A percentile compares a stretch with the other conserved stretches of the same genome.
Evolutionary conservation across 1,284 basidiomycete species (phyloP).

Genomic region (Thecaphora frezii): DNA sequence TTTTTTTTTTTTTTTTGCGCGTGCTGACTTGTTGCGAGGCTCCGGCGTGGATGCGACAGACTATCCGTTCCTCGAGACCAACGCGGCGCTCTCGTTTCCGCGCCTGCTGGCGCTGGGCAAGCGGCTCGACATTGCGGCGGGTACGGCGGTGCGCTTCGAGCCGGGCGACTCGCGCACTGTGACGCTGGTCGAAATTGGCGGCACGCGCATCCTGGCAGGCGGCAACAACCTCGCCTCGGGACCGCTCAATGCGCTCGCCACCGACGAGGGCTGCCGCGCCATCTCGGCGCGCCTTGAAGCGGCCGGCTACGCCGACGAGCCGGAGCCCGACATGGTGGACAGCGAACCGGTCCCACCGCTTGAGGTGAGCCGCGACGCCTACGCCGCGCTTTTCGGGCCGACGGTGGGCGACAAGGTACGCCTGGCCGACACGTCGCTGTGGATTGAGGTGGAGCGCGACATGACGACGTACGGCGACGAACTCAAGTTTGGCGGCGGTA

Average conservation of each 20-base stretch:
- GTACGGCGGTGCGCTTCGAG: constrained; percentile 94
- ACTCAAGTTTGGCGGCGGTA: constrained; percentile 86
- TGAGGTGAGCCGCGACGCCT: constrained; percentile 42
- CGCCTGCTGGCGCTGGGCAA: constrained; percentile 77
- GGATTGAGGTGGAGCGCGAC: constrained; percentile 90
- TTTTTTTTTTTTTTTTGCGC: too few relatives aligned
- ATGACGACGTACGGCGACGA: constrained; percentile 86
- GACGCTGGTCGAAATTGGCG: constrained; percentile 77
- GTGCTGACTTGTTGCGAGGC: too few relatives aligned
- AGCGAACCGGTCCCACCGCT: constrained; percentile 13
- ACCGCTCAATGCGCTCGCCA: constrained; percentile 23
- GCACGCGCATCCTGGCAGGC: constrained; percentile 66
- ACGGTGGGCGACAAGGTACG: constrained; percentile 86
- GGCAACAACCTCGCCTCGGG: constrained; percentile 70
- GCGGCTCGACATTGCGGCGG: constrained; percentile 86
- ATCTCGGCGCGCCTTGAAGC: constrained; percentile 27
- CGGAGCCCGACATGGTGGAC: constrained; percentile 12
- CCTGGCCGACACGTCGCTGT: constrained; percentile 84
- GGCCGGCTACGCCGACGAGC: constrained; percentile 39
- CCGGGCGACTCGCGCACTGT: constrained; percentile 87
- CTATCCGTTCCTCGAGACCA: constrained; percentile 86
- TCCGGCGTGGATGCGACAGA: too few relatives aligned
- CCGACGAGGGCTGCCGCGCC: constrained; percentile 8
- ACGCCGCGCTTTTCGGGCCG: constrained; percentile 67
- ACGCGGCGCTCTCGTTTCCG: constrained; percentile 79